phyloP scores from a whole-genome alignment of 192 early-diverging fungal species.

The Podila minutissima region DNA sequence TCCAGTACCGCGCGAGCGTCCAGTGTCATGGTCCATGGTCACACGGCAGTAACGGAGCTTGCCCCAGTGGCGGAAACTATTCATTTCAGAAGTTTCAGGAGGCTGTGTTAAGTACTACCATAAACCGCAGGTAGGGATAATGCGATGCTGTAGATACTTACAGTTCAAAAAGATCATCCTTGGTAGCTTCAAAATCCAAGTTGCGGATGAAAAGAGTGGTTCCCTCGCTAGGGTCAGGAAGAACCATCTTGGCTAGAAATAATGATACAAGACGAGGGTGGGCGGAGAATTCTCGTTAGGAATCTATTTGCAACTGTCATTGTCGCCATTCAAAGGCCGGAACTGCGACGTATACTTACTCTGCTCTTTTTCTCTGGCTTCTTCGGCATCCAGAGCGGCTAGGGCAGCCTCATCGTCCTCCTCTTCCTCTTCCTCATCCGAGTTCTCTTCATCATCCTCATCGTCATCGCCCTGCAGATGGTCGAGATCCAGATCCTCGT shows the following conservation, averaged over 20 bases:
- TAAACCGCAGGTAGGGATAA: not conserved
- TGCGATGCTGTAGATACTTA: conserved; percentile 11
- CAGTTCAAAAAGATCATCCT: conserved; percentile 74
- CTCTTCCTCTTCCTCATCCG: conserved; percentile 35
- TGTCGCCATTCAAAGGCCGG: not conserved
- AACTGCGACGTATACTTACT: conserved; percentile 10
- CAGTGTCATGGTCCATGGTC: conserved; percentile 85
- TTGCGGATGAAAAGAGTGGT: conserved; percentile 95
- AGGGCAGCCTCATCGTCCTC: conserved; percentile 42
- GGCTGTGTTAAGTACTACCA: too few species aligned
- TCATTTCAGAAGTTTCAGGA: too few species aligned
- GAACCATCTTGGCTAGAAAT: conserved; percentile 24
- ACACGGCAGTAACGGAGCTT: conserved; percentile 83
- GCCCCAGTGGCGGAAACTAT: conserved; percentile 77
- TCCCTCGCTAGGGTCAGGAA: conserved; percentile 60
- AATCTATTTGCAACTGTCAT: not conserved
- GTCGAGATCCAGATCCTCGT: conserved; percentile 40
- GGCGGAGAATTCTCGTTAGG: not conserved
- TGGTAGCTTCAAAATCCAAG: conserved; percentile 89
- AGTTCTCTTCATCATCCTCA: conserved; percentile 42
- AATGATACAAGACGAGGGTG: not conserved
- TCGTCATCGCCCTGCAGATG: conserved; percentile 51
- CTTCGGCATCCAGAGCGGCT: conserved; percentile 36
- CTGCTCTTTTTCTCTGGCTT: conserved; percentile 41
- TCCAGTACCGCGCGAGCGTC: conserved; percentile 91